These are phyloP conservation scores for Teunomyces barrocoloradensis DNA, from an alignment of 805 yeast species.

Conservation along the genomic window DNA sequence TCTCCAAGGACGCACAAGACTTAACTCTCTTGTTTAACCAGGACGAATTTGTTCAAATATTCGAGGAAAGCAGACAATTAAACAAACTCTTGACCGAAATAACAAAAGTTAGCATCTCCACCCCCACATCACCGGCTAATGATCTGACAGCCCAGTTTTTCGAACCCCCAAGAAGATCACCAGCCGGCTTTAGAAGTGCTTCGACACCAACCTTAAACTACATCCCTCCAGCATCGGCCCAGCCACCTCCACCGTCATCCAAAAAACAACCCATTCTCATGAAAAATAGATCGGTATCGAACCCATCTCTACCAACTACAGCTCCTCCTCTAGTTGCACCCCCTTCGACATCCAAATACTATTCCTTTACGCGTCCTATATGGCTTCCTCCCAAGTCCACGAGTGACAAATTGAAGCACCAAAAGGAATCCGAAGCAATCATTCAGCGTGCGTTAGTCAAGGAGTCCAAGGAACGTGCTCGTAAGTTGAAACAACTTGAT, in stretches of 20 bases:
- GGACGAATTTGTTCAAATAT: conserved; percentile 21
- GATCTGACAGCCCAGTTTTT: background rate
- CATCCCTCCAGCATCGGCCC: background rate
- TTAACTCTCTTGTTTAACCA: conserved; percentile 28
- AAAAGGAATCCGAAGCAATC: conserved; percentile 48
- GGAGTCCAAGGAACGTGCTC: conserved; percentile 33
- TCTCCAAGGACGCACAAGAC: conserved; percentile 35
- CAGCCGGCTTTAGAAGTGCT: conserved; percentile 2
- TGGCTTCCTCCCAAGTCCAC: conserved; percentile 65
- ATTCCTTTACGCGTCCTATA: conserved; percentile 57
- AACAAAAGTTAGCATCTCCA: conserved; percentile 10
- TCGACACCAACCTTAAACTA: conserved; percentile 3
- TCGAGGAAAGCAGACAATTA: conserved; percentile 24
- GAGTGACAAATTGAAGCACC: conserved; percentile 53
- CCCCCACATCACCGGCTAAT: conserved; percentile 4
- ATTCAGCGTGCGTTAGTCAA: conserved; percentile 39
- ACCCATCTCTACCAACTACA: conserved; percentile 4
- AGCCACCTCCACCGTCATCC: background rate
- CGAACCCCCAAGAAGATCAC: conserved; percentile 5
- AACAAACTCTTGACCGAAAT: conserved; percentile 19
- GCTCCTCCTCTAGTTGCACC: background rate
- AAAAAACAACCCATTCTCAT: background rate
- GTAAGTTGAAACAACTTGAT: conserved; percentile 29
- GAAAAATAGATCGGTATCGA: conserved; percentile 5
- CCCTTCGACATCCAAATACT: conserved; percentile 11